Conservation (phyloP, 768 basidiomycete genomes). For the Exsudoporus frostii region DNA sequence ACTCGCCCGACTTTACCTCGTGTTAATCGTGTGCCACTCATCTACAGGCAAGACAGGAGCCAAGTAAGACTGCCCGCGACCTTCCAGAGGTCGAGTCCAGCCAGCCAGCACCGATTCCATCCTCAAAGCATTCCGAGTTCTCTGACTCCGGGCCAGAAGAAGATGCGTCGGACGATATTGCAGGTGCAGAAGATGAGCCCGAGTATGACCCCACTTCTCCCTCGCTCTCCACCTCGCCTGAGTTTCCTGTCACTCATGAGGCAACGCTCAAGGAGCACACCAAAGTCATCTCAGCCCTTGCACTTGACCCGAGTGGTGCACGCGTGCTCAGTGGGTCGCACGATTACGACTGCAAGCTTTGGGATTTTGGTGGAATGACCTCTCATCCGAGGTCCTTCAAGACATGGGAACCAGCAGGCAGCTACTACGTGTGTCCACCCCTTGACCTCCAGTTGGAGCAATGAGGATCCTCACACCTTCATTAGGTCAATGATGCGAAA, state of each 20-base stretch:
- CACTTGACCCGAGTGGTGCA: conserved; percentile 92
- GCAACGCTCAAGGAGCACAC: conserved; percentile 90
- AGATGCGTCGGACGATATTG: conserved; percentile 25
- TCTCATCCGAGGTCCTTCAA: conserved; percentile 88
- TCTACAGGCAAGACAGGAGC: conserved; percentile 14
- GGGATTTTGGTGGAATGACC: conserved; percentile 99
- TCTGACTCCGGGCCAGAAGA: conserved; percentile 18
- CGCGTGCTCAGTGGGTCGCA: conserved; percentile 88
- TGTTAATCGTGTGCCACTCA: conserved; percentile 16
- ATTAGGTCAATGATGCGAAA: conserved; percentile 84
- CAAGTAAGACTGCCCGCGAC: conserved; percentile 9
- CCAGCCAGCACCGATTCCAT: conserved; percentile 10
- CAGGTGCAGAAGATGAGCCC: conserved; percentile 31
- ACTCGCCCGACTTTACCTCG: conserved; percentile 13
- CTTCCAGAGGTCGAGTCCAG: conserved; percentile 21
- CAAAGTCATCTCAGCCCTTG: conserved; percentile 91
- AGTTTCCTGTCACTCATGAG: conserved; percentile 90
- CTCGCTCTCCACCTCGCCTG: conserved; percentile 40
- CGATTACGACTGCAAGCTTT: conserved; percentile 97
- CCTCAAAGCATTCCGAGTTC: background rate
- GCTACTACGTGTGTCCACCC: conserved; percentile 67
- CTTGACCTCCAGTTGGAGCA: background rate
- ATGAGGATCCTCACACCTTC: background rate
- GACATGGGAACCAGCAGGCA: conserved; percentile 92
- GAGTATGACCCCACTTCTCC: conserved; percentile 52